Base-by-base conservation (phyloP, 2,329 filamentous ascomycete species). In the Trichoderma gracile region DNA sequence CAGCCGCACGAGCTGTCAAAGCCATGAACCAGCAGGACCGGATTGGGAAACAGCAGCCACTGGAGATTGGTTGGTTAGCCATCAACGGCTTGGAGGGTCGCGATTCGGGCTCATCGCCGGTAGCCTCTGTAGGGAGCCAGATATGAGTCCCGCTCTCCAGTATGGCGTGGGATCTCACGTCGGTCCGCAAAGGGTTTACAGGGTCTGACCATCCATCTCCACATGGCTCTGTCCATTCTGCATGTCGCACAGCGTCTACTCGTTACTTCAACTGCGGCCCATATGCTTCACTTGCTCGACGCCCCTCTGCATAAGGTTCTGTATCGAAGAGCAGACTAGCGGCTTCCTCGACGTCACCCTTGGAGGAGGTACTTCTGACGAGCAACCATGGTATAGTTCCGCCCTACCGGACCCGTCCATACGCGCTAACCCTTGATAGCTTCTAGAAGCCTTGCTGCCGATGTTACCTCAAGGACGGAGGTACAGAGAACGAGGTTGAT, bases 391-490 rank as follows among this genome's bases (percentile, higher is more conserved):
- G 21, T n/a, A 21, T 53, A 63, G 30, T 58, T 62, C 64, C 53
- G 58, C 53, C 53, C 58, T 65, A 53, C 58, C 64, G 64, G 58
- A 50, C 63, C 27, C 56, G 45, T 45, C 27, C n/a, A n/a, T 38
- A 23, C 49, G 10, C 58, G 40, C 49, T 60, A 57, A 46, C 60
- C 45, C 54, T 57, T 47, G 58, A 64, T 27, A 50, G 54, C 55
- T 66, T 66, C 65, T 55, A 64, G 65, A 66, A 66, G 65, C 47
- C 27, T 52, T 43, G 50, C 40, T 38, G 40, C 40, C 30, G 40
- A 52, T 45, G 47, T 33, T 42, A 46, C 21, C 61, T 38, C 15
- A 42, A 63, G 43, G 19, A 33, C 23, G 23, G 25, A 43, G 21
- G 59, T 42, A 40, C 25, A 30, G 46, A 59, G 56, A 50, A 59